These are phyloP conservation scores for Zanthoxylum bungeanum DNA, from an alignment of 345 rosid genomes.

Conservation along the genomic window DNA sequence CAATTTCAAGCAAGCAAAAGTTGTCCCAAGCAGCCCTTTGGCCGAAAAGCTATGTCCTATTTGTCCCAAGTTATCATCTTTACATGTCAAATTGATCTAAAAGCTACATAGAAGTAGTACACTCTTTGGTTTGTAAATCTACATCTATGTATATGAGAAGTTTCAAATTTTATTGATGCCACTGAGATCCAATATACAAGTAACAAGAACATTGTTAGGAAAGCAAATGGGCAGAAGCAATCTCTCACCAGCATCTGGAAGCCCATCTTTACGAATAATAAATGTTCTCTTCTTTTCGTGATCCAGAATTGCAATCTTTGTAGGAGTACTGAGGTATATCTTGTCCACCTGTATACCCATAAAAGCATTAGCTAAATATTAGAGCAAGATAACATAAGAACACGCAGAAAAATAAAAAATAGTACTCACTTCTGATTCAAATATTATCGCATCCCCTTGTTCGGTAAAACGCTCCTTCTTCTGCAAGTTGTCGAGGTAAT, in stretches of 20 bases:
- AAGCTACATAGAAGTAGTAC: not conserved
- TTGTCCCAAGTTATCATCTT: not conserved
- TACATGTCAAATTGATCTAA: not conserved
- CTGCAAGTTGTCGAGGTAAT: conserved; percentile 90
- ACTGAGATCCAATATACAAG: not conserved
- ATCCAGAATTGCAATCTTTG: conserved; percentile 90
- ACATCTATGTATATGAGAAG: not conserved
- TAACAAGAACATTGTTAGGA: not conserved
- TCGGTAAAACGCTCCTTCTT: conserved; percentile 82
- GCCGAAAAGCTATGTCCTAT: not conserved
- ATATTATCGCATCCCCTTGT: conserved; percentile 94
- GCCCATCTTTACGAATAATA: conserved; percentile 90
- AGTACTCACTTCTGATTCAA: conserved; percentile 77
- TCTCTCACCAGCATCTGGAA: conserved; percentile 92
- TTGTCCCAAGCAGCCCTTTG: not conserved
- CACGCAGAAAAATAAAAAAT: not conserved
- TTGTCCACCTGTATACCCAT: conserved; percentile 55
- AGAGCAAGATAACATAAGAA: not conserved
- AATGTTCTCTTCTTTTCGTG: conserved; percentile 96
- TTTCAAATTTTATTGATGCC: not conserved
- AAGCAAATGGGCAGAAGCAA: not conserved
- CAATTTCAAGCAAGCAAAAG: not conserved
- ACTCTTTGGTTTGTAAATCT: not conserved
- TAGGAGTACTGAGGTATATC: conserved; percentile 80
- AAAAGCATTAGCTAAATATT: conserved; percentile 9